A percentile compares a stretch with the other conserved stretches of the same genome.
Evolutionary conservation across 352 stramenopile species (phyloP).

Genomic region (Thraustotheca clavata): DNA sequence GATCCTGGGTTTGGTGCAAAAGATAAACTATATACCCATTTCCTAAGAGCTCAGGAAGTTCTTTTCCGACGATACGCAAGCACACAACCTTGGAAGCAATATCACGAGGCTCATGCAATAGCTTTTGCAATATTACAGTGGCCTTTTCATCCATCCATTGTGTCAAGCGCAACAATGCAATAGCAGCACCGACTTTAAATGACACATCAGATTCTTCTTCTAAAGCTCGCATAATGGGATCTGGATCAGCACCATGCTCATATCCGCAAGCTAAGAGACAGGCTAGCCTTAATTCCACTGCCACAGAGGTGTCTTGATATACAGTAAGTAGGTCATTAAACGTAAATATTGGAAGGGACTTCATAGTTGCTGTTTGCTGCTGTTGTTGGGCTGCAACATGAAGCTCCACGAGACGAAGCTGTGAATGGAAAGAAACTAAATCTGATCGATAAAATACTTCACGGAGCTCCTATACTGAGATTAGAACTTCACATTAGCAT

Average conservation of each 20-base stretch:
- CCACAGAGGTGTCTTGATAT: conserved; percentile 4
- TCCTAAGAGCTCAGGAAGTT: conserved; percentile 68
- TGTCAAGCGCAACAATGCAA: conserved; percentile 57
- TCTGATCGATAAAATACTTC: conserved; percentile 56
- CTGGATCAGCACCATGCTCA: conserved; percentile 23
- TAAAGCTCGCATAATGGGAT: not conserved
- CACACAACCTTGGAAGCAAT: conserved; percentile 64
- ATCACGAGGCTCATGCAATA: conserved; percentile 61
- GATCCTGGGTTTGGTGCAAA: conserved; percentile 52
- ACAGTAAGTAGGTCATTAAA: conserved; percentile 18
- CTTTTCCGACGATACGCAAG: conserved; percentile 72
- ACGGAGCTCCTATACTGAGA: conserved; percentile 43
- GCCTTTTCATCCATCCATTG: conserved; percentile 84
- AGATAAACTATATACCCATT: conserved; percentile 81
- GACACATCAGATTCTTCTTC: conserved; percentile 37
- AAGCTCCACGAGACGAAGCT: conserved; percentile 58
- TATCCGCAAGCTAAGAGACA: conserved; percentile 72
- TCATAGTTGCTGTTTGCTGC: not conserved
- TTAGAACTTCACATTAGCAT: not conserved
- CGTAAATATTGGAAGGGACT: conserved; percentile 3
- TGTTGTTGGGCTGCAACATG: conserved; percentile 62
- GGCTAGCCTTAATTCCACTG: conserved; percentile 53
- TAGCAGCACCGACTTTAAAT: conserved; percentile 57
- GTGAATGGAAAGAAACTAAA: conserved; percentile 56
- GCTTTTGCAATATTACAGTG: conserved; percentile 62